Evolutionary conservation across 176 grass and related monocot species (phyloP).

Genomic region (Sorghum bicolor): Sorghum_bicolor_NCBIv3 NC_012879.2:56103501-56104000

Average conservation of each 20-base stretch:
- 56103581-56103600: constrained; percentile 92
- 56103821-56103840: constrained; percentile 44
- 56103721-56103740: constrained; percentile 66
- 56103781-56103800: constrained; percentile 39
- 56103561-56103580: constrained; percentile 28
- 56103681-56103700: constrained; percentile 68
- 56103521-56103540: not conserved
- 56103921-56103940: constrained; percentile 33
- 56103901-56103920: constrained; percentile 12
- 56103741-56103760: constrained; percentile 36
- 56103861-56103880: constrained; percentile 25
- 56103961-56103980: constrained; percentile 44
- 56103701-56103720: constrained; percentile 84
- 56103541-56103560: not conserved
- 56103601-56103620: constrained; percentile 50
- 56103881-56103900: constrained; percentile 39
- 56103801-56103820: constrained; percentile 35
- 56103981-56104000: constrained; percentile 22
- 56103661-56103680: constrained; percentile 59
- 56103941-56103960: constrained; percentile 41
- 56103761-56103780: constrained; percentile 41
- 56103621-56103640: constrained; percentile 69
- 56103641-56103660: constrained; percentile 64
- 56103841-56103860: not conserved
- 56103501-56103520: not conserved